A percentile compares a stretch with the other conserved stretches of the same genome.
phyloP scores from a whole-genome alignment of 345 rosid genomes.

The Clausena lansium region DNA sequence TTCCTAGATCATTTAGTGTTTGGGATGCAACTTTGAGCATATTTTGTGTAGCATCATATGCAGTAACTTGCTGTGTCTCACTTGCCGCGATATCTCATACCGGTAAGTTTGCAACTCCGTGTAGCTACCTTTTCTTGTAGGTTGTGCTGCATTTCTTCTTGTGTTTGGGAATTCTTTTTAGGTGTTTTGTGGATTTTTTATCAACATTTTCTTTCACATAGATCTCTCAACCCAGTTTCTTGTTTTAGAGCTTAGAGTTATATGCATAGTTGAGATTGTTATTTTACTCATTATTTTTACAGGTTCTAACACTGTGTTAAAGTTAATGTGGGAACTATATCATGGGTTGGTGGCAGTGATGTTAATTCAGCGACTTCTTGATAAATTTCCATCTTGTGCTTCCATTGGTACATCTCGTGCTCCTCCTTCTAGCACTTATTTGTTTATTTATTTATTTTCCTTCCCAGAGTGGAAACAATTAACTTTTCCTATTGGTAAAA shows the following conservation, averaged over 20 bases:
- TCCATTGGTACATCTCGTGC: slow-evolving; percentile 68
- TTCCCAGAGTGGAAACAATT: background rate
- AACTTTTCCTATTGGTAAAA: background rate
- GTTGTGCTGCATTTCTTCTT: background rate
- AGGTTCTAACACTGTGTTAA: slow-evolving; percentile 58
- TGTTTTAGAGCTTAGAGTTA: background rate
- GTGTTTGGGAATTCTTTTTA: background rate
- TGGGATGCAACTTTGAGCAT: slow-evolving; percentile 47
- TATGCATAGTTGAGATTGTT: background rate
- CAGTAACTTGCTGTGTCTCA: slow-evolving; percentile 48
- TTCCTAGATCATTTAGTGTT: slow-evolving; percentile 25
- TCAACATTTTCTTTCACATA: background rate
- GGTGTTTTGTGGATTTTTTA: background rate
- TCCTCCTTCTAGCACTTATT: slow-evolving; percentile 4
- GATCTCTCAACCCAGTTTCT: background rate
- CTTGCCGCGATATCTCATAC: slow-evolving; percentile 51
- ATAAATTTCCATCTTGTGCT: slow-evolving; percentile 75
- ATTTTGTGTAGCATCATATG: slow-evolving; percentile 43
- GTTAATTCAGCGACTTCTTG: slow-evolving; percentile 65
- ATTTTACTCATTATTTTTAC: slow-evolving; percentile 21
- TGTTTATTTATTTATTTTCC: background rate
- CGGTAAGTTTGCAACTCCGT: slow-evolving; percentile 34
- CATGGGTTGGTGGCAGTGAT: slow-evolving; percentile 77
- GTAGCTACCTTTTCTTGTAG: background rate
- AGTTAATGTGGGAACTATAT: slow-evolving; percentile 62